phyloP scores from a whole-genome alignment of 257 asterid species.

The Linaria vulgaris region DNA sequence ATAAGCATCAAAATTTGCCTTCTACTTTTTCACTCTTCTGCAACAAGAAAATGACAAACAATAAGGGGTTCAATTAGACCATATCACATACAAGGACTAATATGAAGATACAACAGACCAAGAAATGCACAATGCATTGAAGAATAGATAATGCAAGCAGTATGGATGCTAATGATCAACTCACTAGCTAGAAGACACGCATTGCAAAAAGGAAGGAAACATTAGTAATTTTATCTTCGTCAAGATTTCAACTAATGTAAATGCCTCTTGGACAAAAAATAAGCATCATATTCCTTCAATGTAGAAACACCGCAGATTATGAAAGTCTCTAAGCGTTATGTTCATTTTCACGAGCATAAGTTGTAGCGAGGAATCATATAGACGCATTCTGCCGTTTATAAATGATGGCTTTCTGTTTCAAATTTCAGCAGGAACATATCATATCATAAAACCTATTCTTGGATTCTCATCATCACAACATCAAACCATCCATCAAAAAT shows the following conservation, averaged over 20 bases:
- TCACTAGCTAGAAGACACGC: constrained; percentile 3
- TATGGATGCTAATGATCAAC: background rate
- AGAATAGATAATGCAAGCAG: background rate
- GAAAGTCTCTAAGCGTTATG: background rate
- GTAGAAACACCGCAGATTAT: background rate
- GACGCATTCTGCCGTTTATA: constrained; percentile 11
- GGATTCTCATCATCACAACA: constrained; percentile 24
- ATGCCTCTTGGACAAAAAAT: background rate
- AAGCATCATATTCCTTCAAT: background rate
- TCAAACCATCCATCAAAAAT: constrained; percentile 23
- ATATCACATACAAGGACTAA: background rate
- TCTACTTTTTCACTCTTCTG: constrained; percentile 31
- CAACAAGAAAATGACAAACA: constrained; percentile 1
- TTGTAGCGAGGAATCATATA: constrained; percentile 8
- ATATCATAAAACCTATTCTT: background rate
- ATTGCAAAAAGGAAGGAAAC: background rate
- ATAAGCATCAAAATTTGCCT: constrained; percentile 26
- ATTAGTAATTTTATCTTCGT: background rate
- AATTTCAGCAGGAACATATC: background rate
- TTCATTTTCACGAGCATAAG: background rate
- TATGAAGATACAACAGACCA: background rate
- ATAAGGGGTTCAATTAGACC: constrained; percentile 15
- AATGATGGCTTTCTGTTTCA: constrained; percentile 11
- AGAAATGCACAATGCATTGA: background rate
- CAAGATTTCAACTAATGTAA: background rate